These are phyloP conservation scores for Sisymbrium irio DNA, from an alignment of 345 rosid genomes.

Conservation along the genomic window DNA sequence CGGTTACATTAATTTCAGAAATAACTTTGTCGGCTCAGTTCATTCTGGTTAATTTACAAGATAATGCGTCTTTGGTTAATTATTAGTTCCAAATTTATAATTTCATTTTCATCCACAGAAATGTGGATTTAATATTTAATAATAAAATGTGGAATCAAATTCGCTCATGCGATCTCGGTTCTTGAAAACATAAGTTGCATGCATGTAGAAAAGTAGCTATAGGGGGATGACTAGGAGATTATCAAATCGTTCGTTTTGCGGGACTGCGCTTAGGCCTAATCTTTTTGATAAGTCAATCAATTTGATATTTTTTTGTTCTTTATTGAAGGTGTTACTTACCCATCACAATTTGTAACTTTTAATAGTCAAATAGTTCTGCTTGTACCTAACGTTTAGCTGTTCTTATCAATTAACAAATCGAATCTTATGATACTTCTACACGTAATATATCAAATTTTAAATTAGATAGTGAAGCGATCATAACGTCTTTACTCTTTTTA, in stretches of 20 bases:
- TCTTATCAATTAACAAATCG: slow-evolving; percentile 3
- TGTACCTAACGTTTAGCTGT: not conserved
- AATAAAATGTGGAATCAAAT: not conserved
- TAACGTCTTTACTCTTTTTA: not conserved
- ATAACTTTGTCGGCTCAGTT: too few relatives aligned
- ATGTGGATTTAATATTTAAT: too few relatives aligned
- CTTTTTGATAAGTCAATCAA: not conserved
- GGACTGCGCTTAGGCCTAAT: not conserved
- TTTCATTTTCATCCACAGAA: too few relatives aligned
- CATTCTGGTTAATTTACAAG: too few relatives aligned
- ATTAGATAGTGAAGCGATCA: not conserved
- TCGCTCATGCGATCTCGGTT: not conserved
- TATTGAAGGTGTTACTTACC: not conserved
- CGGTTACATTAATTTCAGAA: too few relatives aligned
- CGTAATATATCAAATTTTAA: not conserved
- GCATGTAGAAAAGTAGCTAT: too few relatives aligned
- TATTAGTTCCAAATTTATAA: too few relatives aligned
- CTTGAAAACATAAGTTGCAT: not conserved
- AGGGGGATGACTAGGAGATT: not conserved
- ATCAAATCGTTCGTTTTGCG: not conserved
- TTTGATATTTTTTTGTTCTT: not conserved
- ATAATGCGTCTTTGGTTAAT: too few relatives aligned
- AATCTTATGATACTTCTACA: not conserved
- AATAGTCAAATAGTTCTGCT: not conserved
- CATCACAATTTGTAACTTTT: not conserved